Conservation (phyloP, 148 eudicot species). For the Heliamphora exappendiculata region DNA sequence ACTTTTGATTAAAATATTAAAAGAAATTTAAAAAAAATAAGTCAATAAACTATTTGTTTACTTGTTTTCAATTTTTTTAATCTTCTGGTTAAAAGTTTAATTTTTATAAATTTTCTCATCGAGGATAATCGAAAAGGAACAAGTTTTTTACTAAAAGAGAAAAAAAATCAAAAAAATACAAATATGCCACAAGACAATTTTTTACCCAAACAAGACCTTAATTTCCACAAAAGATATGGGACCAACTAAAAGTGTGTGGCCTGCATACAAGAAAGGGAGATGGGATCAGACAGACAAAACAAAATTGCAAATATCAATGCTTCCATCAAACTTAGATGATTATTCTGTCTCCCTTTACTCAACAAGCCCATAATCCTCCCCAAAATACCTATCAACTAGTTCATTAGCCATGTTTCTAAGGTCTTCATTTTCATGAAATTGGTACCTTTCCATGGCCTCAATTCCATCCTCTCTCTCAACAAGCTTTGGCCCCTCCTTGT, state of each 20-base stretch:
- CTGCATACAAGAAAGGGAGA: background rate
- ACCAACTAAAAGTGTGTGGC: background rate
- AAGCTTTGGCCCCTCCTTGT: slow-evolving; percentile 82
- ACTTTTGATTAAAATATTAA: no score
- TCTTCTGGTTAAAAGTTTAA: no score
- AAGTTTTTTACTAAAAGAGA: no score
- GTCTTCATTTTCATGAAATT: slow-evolving; percentile 91
- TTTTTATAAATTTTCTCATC: no score
- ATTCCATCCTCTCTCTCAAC: slow-evolving; percentile 93
- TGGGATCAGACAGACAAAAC: background rate
- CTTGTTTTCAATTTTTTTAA: no score
- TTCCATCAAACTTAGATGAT: background rate
- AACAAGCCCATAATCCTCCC: slow-evolving; percentile 87
- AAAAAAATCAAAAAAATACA: no score
- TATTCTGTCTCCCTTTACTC: slow-evolving; percentile 23
- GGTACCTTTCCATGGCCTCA: slow-evolving; percentile 94
- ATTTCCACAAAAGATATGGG: background rate
- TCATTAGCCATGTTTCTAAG: slow-evolving; percentile 83
- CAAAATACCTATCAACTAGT: slow-evolving; percentile 81
- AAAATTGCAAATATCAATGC: background rate
- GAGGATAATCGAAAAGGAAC: no score
- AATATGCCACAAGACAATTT: no score
- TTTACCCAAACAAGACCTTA: no score
- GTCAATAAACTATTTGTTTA: no score
- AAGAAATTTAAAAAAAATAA: no score